Conservation (phyloP, 352 stramenopile genomes). For the Globisporangium nodosum region DNA sequence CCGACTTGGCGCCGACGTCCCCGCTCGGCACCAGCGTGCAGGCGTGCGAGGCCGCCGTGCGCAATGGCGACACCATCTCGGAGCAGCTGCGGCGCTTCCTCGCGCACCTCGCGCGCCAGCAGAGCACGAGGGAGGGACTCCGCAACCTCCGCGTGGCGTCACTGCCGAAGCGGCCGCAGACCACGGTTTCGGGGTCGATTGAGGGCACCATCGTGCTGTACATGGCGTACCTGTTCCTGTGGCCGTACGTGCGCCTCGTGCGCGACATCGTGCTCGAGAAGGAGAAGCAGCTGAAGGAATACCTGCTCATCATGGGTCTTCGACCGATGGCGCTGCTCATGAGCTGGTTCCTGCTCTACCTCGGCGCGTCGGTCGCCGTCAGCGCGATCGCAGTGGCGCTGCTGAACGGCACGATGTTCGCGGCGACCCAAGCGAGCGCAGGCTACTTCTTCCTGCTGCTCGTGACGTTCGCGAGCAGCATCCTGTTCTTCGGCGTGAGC, state of each 20-base stretch:
- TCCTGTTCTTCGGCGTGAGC: slow-evolving; percentile 60
- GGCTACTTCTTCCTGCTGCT: slow-evolving; percentile 59
- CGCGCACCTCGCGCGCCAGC: slow-evolving; percentile 22
- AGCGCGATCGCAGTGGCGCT: slow-evolving; percentile 46
- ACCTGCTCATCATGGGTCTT: slow-evolving; percentile 87
- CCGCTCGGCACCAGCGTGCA: slow-evolving; percentile 23
- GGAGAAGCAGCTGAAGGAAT: slow-evolving; percentile 86
- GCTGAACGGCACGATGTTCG: slow-evolving; percentile 63
- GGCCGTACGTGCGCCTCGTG: slow-evolving; percentile 81
- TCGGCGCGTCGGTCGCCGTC: slow-evolving; percentile 49
- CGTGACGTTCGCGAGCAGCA: slow-evolving; percentile 50
- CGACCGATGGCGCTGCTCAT: slow-evolving; percentile 61
- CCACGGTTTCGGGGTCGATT: slow-evolving; percentile 31
- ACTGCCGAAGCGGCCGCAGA: slow-evolving; percentile 39
- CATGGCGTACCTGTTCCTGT: slow-evolving; percentile 78
- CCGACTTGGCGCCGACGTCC: slow-evolving; percentile 30
- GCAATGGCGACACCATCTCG: slow-evolving; percentile 17
- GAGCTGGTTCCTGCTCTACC: slow-evolving; percentile 80
- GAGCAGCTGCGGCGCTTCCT: slow-evolving; percentile 27
- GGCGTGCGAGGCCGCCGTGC: slow-evolving; percentile 23
- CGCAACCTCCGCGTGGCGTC: slow-evolving; percentile 30
- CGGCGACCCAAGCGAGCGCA: slow-evolving; percentile 25
- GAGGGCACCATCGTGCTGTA: slow-evolving; percentile 71
- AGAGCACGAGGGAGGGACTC: slow-evolving; percentile 28
- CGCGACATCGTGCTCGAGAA: slow-evolving; percentile 88